phyloP scores from a whole-genome alignment of 228 moss, liverwort and hornwort species.

The Sphagnum fallax region DNA sequence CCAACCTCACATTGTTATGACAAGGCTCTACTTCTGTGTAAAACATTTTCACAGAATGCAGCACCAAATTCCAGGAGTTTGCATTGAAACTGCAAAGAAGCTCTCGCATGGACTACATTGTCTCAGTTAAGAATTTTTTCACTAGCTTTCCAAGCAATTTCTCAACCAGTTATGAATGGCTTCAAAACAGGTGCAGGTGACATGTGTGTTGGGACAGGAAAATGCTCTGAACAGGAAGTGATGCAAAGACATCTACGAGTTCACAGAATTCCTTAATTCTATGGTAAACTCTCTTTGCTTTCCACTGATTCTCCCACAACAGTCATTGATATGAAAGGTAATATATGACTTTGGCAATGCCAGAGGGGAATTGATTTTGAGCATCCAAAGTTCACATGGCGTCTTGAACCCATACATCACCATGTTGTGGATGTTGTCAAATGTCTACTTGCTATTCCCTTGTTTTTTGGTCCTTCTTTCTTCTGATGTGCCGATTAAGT shows the following conservation, averaged over 20 bases:
- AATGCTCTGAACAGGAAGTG: conserved; percentile 77
- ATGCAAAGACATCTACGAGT: conserved; percentile 83
- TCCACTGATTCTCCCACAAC: background rate
- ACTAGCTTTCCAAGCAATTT: background rate
- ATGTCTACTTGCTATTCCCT: too few species aligned
- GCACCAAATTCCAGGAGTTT: background rate
- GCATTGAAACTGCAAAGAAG: background rate
- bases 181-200: conserved; percentile 35
- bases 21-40: background rate
- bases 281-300: conserved; percentile 21
- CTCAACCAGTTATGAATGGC: too few species aligned
- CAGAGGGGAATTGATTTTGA: too few species aligned
- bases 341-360: too few species aligned
- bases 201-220: conserved; percentile 81
- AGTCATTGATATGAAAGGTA: too few species aligned
- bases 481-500: too few species aligned
- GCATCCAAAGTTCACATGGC: too few species aligned
- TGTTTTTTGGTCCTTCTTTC: too few species aligned
- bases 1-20: background rate
- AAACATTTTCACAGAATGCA: too few species aligned
- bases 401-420: too few species aligned
- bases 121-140: background rate
- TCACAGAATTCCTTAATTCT: conserved; percentile 74
- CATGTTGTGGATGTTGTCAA: too few species aligned
- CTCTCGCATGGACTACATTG: background rate